Percentiles rank a stretch among this genome's conserved stretches.
Conservation (phyloP, 805 yeast species). For the Schwanniomyces vanrijiae region DNA sequence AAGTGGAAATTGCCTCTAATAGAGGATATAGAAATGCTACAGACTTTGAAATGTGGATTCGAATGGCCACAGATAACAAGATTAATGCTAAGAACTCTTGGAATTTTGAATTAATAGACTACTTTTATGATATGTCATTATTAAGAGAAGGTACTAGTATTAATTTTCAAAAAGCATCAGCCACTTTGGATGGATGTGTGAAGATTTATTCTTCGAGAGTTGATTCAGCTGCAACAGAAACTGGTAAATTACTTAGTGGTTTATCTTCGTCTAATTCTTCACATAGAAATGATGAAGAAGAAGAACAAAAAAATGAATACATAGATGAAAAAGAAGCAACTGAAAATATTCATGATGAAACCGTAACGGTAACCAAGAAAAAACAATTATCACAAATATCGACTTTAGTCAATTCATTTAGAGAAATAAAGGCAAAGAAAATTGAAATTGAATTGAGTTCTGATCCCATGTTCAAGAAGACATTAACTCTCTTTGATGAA, state of each 20-base stretch:
- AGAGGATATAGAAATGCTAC: background rate
- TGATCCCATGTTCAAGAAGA: conserved; percentile 75
- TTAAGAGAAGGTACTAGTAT: conserved; percentile 50
- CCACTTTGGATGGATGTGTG: conserved; percentile 92
- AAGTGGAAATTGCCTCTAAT: background rate
- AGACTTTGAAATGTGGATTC: conserved; percentile 48
- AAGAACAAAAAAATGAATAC: conserved; percentile 23
- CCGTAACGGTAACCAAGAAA: background rate
- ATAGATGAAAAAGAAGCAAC: conserved; percentile 21
- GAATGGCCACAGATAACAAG: conserved; percentile 47
- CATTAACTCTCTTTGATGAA: conserved; percentile 76
- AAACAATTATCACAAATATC: background rate
- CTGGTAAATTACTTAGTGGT: conserved; percentile 80
- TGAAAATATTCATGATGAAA: conserved; percentile 10
- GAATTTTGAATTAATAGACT: conserved; percentile 52
- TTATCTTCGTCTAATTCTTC: conserved; percentile 44
- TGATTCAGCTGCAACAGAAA: conserved; percentile 88
- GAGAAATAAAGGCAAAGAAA: conserved; percentile 49
- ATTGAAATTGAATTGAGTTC: conserved; percentile 64
- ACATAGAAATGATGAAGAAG: conserved; percentile 21
- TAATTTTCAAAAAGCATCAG: conserved; percentile 87
- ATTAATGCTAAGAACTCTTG: conserved; percentile 50
- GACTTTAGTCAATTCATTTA: conserved; percentile 51
- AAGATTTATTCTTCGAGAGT: conserved; percentile 89
- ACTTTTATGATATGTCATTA: conserved; percentile 50